Evolutionary conservation across 2,329 filamentous ascomycete species (phyloP).

Genomic region (Aspergillus nomiae): DNA sequence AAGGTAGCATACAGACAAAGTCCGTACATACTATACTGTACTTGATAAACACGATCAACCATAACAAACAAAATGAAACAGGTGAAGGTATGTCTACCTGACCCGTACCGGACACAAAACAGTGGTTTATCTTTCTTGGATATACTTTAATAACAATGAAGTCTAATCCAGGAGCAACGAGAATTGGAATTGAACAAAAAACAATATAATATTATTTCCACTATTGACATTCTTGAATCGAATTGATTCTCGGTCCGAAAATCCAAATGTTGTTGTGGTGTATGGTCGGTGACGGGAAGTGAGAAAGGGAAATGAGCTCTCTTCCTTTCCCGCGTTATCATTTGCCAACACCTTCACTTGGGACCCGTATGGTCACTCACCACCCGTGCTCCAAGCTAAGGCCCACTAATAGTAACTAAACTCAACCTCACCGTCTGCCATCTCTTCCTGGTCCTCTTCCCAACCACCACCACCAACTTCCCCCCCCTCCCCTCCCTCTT

Average conservation of each 20-base stretch:
- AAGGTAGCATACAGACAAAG: not conserved
- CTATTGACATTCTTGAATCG: not conserved
- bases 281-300: not conserved
- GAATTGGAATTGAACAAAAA: not conserved
- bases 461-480: slow-evolving; percentile 6
- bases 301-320: slow-evolving; percentile 5
- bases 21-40: not conserved
- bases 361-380: not conserved
- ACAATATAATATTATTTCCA: not conserved
- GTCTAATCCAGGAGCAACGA: not conserved
- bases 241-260: not conserved
- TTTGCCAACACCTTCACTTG: slow-evolving; percentile 13
- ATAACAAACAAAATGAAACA: not conserved
- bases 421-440: slow-evolving; percentile 7
- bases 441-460: slow-evolving; percentile 3
- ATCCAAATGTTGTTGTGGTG: not conserved
- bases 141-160: not conserved
- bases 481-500: not conserved
- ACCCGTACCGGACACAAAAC: not conserved
- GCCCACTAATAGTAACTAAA: slow-evolving; percentile 2
- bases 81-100: not conserved
- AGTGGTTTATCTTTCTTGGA: not conserved
- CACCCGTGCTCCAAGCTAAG: slow-evolving; percentile 2
- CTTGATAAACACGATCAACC: not conserved
- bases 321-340: slow-evolving; percentile 14